Conservation (phyloP, 2,329 filamentous ascomycete genomes). For the Apiospora kogelbergensis region DNA sequence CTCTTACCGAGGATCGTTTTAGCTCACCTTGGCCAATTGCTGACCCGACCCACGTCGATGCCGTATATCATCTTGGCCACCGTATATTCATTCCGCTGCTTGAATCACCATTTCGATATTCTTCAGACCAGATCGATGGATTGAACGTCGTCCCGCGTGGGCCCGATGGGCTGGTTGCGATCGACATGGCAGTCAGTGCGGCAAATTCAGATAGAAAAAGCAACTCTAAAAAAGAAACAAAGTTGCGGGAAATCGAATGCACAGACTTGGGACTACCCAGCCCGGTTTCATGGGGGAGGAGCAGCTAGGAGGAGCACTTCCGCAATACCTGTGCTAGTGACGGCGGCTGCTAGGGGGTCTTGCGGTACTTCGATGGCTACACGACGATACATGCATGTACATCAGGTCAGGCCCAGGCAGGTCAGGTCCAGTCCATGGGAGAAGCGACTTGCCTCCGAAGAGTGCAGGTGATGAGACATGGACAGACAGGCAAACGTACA, state of each 20-base stretch:
- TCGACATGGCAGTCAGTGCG: neutral
- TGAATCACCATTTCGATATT: neutral
- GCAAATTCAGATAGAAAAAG: slow-evolving; percentile 1
- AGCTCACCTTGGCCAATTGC: neutral
- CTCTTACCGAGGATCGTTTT: neutral
- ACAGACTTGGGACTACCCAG: neutral
- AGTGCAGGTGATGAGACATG: neutral
- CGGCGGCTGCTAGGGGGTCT: neutral
- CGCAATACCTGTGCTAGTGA: neutral
- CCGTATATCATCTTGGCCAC: neutral
- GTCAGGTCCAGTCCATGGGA: neutral
- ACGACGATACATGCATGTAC: neutral
- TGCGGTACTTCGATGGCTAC: neutral
- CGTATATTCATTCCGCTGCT: neutral
- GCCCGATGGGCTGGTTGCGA: slow-evolving; percentile 1
- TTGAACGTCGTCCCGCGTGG: neutral
- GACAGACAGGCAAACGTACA: neutral
- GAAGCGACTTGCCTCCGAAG: too few relatives aligned
- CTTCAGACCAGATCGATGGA: neutral
- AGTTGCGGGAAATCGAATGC: neutral
- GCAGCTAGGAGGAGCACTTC: neutral
- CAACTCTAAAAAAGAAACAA: neutral
- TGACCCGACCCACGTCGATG: slow-evolving; percentile 4
- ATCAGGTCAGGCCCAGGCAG: too few relatives aligned
- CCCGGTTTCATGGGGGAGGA: slow-evolving; percentile 6